These are phyloP conservation scores for Blastobotrys proliferans DNA, from an alignment of 1,139 yeast genomes.

Conservation along the genomic window DNA sequence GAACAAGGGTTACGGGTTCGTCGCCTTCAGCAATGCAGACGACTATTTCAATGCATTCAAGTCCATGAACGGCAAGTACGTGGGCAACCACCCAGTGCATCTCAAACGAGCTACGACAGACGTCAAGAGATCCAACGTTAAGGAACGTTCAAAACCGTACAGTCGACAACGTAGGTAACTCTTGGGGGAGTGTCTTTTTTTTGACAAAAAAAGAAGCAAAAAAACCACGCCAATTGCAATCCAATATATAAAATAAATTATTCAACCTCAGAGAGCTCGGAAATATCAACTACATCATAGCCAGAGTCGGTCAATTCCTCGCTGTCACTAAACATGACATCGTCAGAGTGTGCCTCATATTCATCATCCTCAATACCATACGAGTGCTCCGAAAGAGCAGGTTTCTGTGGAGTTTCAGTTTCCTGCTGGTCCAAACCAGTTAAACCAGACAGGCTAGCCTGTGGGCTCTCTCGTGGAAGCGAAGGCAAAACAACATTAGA, in stretches of 20 bases:
- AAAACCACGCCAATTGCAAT: not conserved
- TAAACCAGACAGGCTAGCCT: constrained; percentile 8
- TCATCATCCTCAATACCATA: not conserved
- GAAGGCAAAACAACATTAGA: constrained; percentile 25
- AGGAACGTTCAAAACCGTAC: constrained; percentile 13
- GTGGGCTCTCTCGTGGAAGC: constrained; percentile 23
- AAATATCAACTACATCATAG: constrained; percentile 20
- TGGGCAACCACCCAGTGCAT: constrained; percentile 71
- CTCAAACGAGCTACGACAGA: constrained; percentile 61
- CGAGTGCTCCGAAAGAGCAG: not conserved
- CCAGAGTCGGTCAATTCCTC: constrained; percentile 13
- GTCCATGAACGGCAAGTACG: constrained; percentile 71
- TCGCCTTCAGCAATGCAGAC: constrained; percentile 56
- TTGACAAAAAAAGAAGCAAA: too few relatives aligned
- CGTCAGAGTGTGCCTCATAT: not conserved
- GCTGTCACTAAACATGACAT: constrained; percentile 9
- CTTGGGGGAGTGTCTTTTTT: too few relatives aligned
- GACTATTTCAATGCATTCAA: constrained; percentile 66
- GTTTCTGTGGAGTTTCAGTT: not conserved
- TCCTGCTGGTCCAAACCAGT: constrained; percentile 1
- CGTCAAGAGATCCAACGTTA: constrained; percentile 34
- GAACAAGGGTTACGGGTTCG: constrained; percentile 68
- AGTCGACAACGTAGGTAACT: too few relatives aligned
- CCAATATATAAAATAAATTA: not conserved
- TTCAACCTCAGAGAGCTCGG: constrained; percentile 19